Conservation (phyloP, 2,329 filamentous ascomycete species). For the Tolypocladium nubicola region DNA sequence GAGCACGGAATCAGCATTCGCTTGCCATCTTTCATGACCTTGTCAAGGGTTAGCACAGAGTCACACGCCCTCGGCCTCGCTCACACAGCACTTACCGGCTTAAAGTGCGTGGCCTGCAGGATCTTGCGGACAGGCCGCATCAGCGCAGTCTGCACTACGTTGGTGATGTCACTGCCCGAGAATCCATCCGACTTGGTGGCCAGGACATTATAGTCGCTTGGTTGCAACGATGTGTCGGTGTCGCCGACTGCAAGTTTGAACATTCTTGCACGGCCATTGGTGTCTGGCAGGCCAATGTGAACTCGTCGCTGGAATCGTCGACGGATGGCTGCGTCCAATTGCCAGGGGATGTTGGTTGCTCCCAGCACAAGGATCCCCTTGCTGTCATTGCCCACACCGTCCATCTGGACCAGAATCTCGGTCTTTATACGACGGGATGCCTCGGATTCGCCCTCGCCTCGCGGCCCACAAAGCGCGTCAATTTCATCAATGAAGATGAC, state of each 20-base stretch:
- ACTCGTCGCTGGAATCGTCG: conserved; percentile 93
- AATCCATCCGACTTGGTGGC: conserved; percentile 84
- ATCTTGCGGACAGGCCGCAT: conserved; percentile 98
- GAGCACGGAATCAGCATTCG: conserved; percentile 81
- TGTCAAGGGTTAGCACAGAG: conserved; percentile 6
- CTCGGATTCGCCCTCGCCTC: conserved; percentile 92
- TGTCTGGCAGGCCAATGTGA: conserved; percentile 86
- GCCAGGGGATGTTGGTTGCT: conserved; percentile 98
- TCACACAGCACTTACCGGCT: conserved; percentile 52
- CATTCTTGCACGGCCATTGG: conserved; percentile 81
- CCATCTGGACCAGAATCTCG: conserved; percentile 97
- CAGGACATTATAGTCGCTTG: conserved; percentile 68
- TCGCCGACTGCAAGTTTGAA: conserved; percentile 91
- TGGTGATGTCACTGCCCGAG: conserved; percentile 90
- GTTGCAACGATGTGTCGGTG: conserved; percentile 75
- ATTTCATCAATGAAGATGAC: conserved; percentile 99
- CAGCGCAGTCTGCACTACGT: conserved; percentile 88
- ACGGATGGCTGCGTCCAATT: conserved; percentile 90
- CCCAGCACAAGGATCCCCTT: conserved; percentile 90
- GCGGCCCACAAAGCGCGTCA: conserved; percentile 87
- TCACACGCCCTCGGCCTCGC: neutral
- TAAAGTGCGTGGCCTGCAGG: conserved; percentile 95
- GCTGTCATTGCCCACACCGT: conserved; percentile 92
- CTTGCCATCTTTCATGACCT: conserved; percentile 61
- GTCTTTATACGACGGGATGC: conserved; percentile 97